These are phyloP conservation scores for Mycena filopes DNA, from an alignment of 768 basidiomycete species.

Conservation along the genomic window DNA sequence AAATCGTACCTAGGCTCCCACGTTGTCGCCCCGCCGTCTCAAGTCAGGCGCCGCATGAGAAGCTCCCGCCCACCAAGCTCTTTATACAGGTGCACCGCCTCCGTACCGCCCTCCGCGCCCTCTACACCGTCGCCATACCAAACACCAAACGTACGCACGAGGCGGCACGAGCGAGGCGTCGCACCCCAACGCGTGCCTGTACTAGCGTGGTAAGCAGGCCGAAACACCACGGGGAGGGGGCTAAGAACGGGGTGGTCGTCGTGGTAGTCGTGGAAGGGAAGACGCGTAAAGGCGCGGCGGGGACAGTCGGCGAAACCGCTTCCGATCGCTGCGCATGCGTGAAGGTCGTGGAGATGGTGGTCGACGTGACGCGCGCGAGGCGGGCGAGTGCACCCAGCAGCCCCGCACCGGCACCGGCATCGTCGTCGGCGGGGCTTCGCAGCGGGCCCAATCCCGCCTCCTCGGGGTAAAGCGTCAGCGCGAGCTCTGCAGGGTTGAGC, in stretches of 20 bases:
- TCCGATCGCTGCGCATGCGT: slow-evolving; percentile 38
- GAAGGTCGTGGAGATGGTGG: slow-evolving; percentile 57
- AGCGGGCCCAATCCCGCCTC: slow-evolving; percentile 65
- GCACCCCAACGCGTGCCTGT: slow-evolving; percentile 74
- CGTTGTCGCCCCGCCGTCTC: slow-evolving; percentile 65
- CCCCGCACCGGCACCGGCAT: slow-evolving; percentile 55
- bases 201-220: slow-evolving; percentile 68
- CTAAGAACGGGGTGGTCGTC: slow-evolving; percentile 60
- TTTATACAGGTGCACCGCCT: slow-evolving; percentile 74
- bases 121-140: slow-evolving; percentile 62
- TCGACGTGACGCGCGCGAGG: slow-evolving; percentile 53
- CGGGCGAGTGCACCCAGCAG: slow-evolving; percentile 57
- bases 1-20: slow-evolving; percentile 70
- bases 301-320: slow-evolving; percentile 52
- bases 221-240: slow-evolving; percentile 60
- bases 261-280: slow-evolving; percentile 52
- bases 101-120: slow-evolving; percentile 29
- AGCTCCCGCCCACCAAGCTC: slow-evolving; percentile 75
- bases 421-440: slow-evolving; percentile 55
- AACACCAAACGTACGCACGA: slow-evolving; percentile 65
- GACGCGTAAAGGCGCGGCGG: slow-evolving; percentile 55
- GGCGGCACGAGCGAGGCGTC: slow-evolving; percentile 73
- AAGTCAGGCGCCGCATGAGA: slow-evolving; percentile 68
- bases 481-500: slow-evolving; percentile 67
- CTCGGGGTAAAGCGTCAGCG: slow-evolving; percentile 66